phyloP scores from a whole-genome alignment of 768 basidiomycete species.

The Suillus tomentosus region DNA sequence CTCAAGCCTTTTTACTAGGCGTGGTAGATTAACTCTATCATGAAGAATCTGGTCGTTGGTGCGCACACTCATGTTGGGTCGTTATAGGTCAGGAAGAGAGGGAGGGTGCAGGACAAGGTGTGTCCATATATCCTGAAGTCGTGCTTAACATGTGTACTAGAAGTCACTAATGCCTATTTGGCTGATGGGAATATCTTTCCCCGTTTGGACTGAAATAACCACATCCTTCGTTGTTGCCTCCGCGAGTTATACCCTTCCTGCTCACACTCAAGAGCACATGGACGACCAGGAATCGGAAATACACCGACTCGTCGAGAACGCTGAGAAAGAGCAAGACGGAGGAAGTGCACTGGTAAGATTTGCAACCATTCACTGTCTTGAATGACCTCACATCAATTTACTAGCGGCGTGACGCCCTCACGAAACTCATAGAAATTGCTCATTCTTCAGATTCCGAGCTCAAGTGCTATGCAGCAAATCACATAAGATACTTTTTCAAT shows the following conservation, averaged over 20 bases:
- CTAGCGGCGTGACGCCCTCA: conserved; percentile 55
- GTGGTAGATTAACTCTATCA: conserved; percentile 68
- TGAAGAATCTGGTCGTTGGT: conserved; percentile 41
- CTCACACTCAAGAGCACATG: conserved; percentile 1
- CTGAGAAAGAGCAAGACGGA: conserved; percentile 40
- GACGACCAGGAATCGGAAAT: conserved; percentile 24
- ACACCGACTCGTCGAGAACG: conserved; percentile 44
- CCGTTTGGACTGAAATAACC: conserved; percentile 1
- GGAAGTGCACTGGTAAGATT: conserved; percentile 41
- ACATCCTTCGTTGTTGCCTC: neutral
- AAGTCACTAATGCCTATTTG: neutral
- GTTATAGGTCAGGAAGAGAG: conserved; percentile 12
- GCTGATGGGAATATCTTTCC: conserved; percentile 30
- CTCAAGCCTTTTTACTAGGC: conserved; percentile 64
- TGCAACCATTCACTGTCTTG: neutral
- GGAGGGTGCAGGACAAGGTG: conserved; percentile 11
- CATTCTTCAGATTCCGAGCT: conserved; percentile 46
- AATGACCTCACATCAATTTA: conserved; percentile 14
- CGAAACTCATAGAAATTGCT: conserved; percentile 54
- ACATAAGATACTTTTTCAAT: conserved; percentile 59
- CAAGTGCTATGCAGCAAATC: conserved; percentile 59
- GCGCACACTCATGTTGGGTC: conserved; percentile 24
- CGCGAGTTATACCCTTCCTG: conserved; percentile 3
- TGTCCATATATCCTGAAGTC: neutral
- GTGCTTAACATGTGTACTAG: neutral